Evolutionary conservation across 257 asterid species (phyloP).

Genomic region (Henckelia pumila): DNA sequence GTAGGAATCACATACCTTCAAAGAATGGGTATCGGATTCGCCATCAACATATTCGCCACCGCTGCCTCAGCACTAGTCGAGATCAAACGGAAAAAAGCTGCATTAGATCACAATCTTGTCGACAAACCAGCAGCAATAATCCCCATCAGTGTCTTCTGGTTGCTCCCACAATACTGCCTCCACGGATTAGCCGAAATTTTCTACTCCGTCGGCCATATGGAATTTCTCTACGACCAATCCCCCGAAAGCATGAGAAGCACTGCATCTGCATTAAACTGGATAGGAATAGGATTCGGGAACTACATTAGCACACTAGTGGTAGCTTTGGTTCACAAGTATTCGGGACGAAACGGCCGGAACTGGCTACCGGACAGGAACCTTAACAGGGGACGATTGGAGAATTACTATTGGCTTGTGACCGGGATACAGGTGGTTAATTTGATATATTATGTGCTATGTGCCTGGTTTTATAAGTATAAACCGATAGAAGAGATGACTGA

Average conservation of each 20-base stretch:
- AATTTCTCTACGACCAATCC: conserved; percentile 73
- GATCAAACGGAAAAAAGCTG: conserved; percentile 57
- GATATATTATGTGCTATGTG: conserved; percentile 55
- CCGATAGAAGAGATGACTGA: conserved; percentile 43
- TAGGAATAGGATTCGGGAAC: conserved; percentile 55
- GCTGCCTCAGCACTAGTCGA: conserved; percentile 53
- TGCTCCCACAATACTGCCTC: conserved; percentile 65
- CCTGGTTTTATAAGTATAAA: conserved; percentile 52
- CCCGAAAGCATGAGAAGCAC: conserved; percentile 92
- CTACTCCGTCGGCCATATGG: conserved; percentile 63
- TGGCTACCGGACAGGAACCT: conserved; percentile 80
- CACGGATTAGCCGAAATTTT: conserved; percentile 75
- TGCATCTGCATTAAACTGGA: conserved; percentile 62
- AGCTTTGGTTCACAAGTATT: conserved; percentile 49
- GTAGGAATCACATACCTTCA: conserved; percentile 68
- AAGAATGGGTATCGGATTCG: conserved; percentile 73
- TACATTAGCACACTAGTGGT: conserved; percentile 59
- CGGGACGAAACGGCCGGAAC: conserved; percentile 39
- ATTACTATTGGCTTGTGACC: conserved; percentile 61
- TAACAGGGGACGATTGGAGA: conserved; percentile 60
- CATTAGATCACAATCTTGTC: conserved; percentile 40
- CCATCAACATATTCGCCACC: conserved; percentile 49
- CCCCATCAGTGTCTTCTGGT: conserved; percentile 71
- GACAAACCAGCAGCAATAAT: conserved; percentile 51
- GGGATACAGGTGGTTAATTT: conserved; percentile 58